phyloP scores from a whole-genome alignment of 2,329 filamentous ascomycete genomes.

The Cytospora paraplurivora region DNA sequence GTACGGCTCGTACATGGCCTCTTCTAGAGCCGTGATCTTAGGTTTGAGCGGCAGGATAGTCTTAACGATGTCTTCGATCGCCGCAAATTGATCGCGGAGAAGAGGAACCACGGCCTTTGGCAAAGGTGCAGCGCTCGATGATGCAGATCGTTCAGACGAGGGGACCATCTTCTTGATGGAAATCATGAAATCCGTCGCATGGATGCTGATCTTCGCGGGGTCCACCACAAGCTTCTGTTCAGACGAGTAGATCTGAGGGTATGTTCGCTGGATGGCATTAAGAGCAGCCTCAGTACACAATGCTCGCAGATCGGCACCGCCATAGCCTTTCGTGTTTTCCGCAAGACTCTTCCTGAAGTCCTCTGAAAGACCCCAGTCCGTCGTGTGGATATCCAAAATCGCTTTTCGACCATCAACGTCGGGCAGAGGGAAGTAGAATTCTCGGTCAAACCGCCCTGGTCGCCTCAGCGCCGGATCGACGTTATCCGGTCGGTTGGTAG shows the following conservation, averaged over 20 bases:
- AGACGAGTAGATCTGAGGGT: constrained; percentile 93
- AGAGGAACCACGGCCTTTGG: constrained; percentile 81
- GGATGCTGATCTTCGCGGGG: constrained; percentile 78
- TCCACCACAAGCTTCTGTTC: constrained; percentile 89
- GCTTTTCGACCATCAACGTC: constrained; percentile 76
- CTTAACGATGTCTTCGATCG: constrained; percentile 71
- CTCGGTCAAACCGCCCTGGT: constrained; percentile 92
- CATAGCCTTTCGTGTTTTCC: constrained; percentile 91
- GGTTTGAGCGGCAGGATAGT: constrained; percentile 82
- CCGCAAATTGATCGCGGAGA: constrained; percentile 68
- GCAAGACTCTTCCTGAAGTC: constrained; percentile 83
- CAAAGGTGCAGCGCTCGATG: constrained; percentile 80
- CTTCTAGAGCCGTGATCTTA: constrained; percentile 84
- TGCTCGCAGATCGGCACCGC: constrained; percentile 90
- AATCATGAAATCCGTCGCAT: constrained; percentile 95
- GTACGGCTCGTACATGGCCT: constrained; percentile 88
- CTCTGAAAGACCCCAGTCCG: constrained; percentile 82
- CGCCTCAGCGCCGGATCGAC: constrained; percentile 94
- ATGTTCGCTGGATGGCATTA: constrained; percentile 93
- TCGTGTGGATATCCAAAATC: constrained; percentile 94
- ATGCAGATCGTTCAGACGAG: constrained; percentile 87
- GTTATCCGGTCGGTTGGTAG: constrained; percentile 96
- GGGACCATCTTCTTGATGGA: constrained; percentile 96
- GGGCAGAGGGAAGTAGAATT: constrained; percentile 96
- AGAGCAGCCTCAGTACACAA: constrained; percentile 94